Conservation (phyloP, 805 yeast species). For the Ascoidea rubescens region DNA sequence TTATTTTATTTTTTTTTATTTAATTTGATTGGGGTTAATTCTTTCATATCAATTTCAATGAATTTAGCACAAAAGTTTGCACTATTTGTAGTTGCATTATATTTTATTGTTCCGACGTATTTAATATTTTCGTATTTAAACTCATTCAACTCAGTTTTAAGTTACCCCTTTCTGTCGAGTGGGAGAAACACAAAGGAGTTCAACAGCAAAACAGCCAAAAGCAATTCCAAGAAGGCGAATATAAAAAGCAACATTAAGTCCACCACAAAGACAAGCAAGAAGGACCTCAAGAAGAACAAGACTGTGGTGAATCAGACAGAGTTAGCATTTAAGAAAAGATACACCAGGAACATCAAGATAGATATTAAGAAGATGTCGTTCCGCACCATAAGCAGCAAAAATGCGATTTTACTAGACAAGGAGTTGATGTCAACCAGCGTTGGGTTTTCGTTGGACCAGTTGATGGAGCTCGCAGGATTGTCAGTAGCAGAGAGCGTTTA, state of each 20-base stretch:
- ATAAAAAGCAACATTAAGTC: neutral
- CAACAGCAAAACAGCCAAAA: no score
- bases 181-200: neutral
- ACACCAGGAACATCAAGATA: neutral
- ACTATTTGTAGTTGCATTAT: no score
- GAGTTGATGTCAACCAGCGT: conserved; percentile 71
- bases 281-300: neutral
- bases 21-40: no score
- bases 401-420: conserved; percentile 67
- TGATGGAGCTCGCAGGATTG: conserved; percentile 94
- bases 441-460: conserved; percentile 72
- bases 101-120: neutral
- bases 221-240: neutral
- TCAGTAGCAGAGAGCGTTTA: conserved; percentile 84
- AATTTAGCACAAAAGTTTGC: neutral
- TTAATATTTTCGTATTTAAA: neutral
- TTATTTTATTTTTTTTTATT: no score
- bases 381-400: conserved; percentile 29
- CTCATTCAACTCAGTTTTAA: neutral
- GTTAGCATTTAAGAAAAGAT: neutral
- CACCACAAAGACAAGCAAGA: neutral
- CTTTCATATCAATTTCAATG: neutral
- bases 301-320: neutral
- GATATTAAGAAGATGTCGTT: conserved; percentile 15
- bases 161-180: neutral